Evolutionary conservation across 768 basidiomycete species (phyloP), one percentile per base, ranked within the genome.

Genomic region (Boletus fagicola): DNA sequence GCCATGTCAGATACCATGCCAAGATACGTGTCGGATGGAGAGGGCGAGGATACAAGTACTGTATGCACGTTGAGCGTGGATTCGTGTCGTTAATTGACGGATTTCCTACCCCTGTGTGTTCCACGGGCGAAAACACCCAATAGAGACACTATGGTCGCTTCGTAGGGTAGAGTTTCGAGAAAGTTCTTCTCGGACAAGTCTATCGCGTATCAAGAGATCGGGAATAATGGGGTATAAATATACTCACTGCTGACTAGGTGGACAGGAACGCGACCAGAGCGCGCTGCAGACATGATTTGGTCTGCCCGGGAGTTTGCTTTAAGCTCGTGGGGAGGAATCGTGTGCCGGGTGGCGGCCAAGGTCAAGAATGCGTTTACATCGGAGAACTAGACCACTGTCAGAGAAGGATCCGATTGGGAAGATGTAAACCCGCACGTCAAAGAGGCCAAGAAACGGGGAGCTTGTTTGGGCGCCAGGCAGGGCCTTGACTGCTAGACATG

Each of bases 341-440:
- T 87, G 65, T 92, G 89, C 45, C 85, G 76, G 4, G 88, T 92
- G 8, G 91, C 90, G 11, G 91, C 91, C 46, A 93, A 76, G 4
- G 88, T 90, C 57, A 93, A 72, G 66, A 92, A 93, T n/a, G 91
- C 88, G 67, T 93, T 93, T 12, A 92, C 87, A 67, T 93, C 91
- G 18, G 90, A 85, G 63, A 83, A 92, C 90, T 93, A 62, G 16
- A 49, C 5, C 4, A 9, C 12, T 9, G n/a, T 58, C 40, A 69
- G 49, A 56, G n/a, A 58, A 38, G 36, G n/a, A 36, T 18, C 44
- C 1, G 36, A 58, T 39, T 16, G 9, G 44, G 15, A 26, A 26
- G 53, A 44, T 28, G 35, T 26, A 31, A 22, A 40, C 13, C 61
- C 87, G 54, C 65, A 92, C 90, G 71, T 93, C 91, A 64, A 93